Evolutionary conservation across 2,329 filamentous ascomycete species (phyloP).

Genomic region (Mycosphaerelloides madeirae): DNA sequence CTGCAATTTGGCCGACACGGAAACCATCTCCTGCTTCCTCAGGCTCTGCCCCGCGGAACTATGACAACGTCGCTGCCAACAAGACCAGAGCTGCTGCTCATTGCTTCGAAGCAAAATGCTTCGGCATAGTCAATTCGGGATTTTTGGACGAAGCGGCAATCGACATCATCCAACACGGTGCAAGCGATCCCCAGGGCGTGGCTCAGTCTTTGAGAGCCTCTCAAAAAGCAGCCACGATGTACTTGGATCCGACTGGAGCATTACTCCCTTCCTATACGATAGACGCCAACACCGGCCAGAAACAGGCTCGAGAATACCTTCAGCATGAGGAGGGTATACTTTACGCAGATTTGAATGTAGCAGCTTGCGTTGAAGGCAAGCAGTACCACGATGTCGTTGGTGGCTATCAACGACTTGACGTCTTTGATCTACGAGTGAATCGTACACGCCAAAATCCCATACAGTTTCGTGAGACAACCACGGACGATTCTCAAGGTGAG

Average conservation of each 20-base stretch:
- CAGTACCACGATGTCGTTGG: constrained; percentile 56
- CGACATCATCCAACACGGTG: neutral
- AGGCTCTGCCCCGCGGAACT: constrained; percentile 35
- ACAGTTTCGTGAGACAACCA: neutral
- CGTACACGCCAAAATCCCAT: neutral
- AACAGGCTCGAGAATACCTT: constrained; percentile 20
- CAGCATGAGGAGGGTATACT: constrained; percentile 47
- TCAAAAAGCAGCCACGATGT: constrained; percentile 43
- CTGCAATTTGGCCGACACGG: constrained; percentile 50
- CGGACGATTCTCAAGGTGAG: neutral
- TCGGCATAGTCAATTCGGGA: constrained; percentile 49
- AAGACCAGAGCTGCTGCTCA: constrained; percentile 50
- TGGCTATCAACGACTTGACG: constrained; percentile 52
- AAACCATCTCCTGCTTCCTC: constrained; percentile 1
- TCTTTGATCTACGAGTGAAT: constrained; percentile 49
- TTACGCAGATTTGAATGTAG: constrained; percentile 50
- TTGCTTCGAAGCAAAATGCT: constrained; percentile 56
- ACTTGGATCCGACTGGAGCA: constrained; percentile 49
- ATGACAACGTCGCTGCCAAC: constrained; percentile 53
- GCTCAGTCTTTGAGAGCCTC: neutral
- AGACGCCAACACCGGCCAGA: neutral
- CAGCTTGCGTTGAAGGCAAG: constrained; percentile 51
- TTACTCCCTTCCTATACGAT: neutral
- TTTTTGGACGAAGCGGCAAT: constrained; percentile 33
- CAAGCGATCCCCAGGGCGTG: neutral